Base-by-base conservation (phyloP, 2,329 filamentous ascomycete genomes). In the Colletotrichum limetticola region DNA sequence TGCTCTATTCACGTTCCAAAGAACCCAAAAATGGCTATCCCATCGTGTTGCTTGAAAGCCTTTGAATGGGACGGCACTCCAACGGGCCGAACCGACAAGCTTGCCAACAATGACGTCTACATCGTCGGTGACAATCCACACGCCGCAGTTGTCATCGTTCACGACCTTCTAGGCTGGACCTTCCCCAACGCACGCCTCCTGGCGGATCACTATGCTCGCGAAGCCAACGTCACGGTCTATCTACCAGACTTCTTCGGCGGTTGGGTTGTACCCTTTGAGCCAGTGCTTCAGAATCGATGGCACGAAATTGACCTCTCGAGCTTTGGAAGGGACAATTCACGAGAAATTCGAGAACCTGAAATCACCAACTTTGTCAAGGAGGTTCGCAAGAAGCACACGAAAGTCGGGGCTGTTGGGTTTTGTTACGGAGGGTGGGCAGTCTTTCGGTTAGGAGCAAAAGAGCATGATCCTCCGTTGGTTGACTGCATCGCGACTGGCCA, bases 381-480 rank as follows among this genome's bases (percentile, higher is more conserved):
- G 0, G 78, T 87, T 59, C 77, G 80, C 4, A 74, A 78, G 11
- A 76, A 79, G 65, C 79, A 83, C 75, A 74, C 75, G 5, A 82
- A 79, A 46, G 72, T 87, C 12, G 86, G 79, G 4, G 86, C 85
- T 0, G 78, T 87, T 2, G 87, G 87, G 2, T 89, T 82, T 75
- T 89, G 87, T 78, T 89, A 83, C 66, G 87, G 87, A 16, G 86
- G 86, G 6, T 89, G 87, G 88, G 87, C 84, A 0, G 80, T 80
- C 4, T 84, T 88, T 68, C 83, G 84, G 1, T 82, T 89, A 0
- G 87, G 81, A 0, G 80, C 83, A 1, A 71, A 66, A 11, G 83
- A 84, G 70, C 79, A 78, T 14, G 19, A 37, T 14, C 72, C 81
- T n/a, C 77, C 77, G 2, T 78, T 89, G 2, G 83, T 89, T 5